Evolutionary conservation across 805 yeast genomes (phyloP).

Genomic region (Wickerhamiella azyma): DNA sequence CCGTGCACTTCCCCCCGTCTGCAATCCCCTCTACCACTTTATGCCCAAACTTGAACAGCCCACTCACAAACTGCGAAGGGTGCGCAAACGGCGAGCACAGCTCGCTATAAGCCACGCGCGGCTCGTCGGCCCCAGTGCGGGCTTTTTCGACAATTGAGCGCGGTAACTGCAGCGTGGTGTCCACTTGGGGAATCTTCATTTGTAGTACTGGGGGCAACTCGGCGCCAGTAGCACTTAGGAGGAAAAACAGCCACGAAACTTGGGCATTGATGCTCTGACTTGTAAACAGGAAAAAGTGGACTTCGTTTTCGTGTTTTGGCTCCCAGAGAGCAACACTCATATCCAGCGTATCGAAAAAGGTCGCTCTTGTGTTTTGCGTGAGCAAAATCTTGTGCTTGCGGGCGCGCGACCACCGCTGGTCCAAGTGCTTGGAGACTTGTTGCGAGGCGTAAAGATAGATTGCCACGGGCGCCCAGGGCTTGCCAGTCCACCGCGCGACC

Average conservation of each 20-base stretch:
- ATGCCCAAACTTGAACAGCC: slow-evolving; percentile 9
- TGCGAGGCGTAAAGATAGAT: slow-evolving; percentile 41
- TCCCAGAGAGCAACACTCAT: slow-evolving; percentile 47
- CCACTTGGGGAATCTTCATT: slow-evolving; percentile 9
- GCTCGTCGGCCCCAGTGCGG: not conserved
- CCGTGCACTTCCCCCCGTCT: no score
- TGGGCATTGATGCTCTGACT: slow-evolving; percentile 3
- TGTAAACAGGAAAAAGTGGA: slow-evolving; percentile 5
- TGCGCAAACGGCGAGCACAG: slow-evolving; percentile 10
- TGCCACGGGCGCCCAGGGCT: slow-evolving; percentile 36
- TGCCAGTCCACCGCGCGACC: slow-evolving; percentile 52
- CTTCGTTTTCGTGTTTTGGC: not conserved
- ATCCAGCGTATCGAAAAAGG: slow-evolving; percentile 53
- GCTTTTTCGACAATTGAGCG: not conserved
- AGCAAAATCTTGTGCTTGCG: slow-evolving; percentile 19
- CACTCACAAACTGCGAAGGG: slow-evolving; percentile 8
- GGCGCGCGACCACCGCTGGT: slow-evolving; percentile 15
- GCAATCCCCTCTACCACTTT: not conserved
- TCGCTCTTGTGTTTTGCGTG: slow-evolving; percentile 27
- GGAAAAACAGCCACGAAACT: slow-evolving; percentile 10
- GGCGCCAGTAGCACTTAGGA: not conserved
- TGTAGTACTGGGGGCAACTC: not conserved
- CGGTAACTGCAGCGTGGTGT: slow-evolving; percentile 2
- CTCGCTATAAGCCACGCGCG: slow-evolving; percentile 10
- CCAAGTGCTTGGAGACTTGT: slow-evolving; percentile 21